Evolutionary conservation across 2,329 filamentous ascomycete species (phyloP).

Genomic region (Fusarium hostae): DNA sequence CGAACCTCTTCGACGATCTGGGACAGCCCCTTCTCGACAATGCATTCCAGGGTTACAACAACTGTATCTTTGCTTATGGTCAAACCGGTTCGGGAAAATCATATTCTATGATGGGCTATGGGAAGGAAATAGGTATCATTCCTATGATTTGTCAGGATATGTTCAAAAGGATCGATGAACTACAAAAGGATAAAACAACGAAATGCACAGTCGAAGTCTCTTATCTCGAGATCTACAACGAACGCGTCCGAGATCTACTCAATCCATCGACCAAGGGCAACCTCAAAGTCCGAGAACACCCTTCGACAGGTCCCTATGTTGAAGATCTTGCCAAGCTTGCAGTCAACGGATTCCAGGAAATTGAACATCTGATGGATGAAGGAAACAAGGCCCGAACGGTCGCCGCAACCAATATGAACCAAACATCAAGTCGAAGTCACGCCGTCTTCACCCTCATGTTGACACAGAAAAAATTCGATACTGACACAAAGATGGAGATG

Average conservation of each 20-base stretch:
- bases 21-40: conserved; percentile 94
- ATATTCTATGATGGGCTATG: conserved; percentile 99
- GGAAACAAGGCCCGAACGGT: conserved; percentile 99
- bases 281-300: conserved; percentile 96
- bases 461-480: conserved; percentile 91
- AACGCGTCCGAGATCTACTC: conserved; percentile 92
- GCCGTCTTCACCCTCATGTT: conserved; percentile 97
- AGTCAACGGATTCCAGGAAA: conserved; percentile 92
- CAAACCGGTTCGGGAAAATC: conserved; percentile 99
- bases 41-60: conserved; percentile 98
- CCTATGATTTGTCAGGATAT: conserved; percentile 97
- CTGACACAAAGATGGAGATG: conserved; percentile 94
- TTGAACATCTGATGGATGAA: conserved; percentile 98
- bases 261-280: conserved; percentile 97
- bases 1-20: conserved; percentile 87
- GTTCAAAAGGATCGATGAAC: conserved; percentile 83
- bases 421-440: conserved; percentile 97
- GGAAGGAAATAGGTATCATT: conserved; percentile 93
- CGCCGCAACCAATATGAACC: conserved; percentile 99
- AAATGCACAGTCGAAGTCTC: conserved; percentile 97
- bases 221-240: conserved; percentile 99
- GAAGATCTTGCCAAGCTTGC: conserved; percentile 97
- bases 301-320: conserved; percentile 96
- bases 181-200: conserved; percentile 78
- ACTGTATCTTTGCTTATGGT: conserved; percentile 99